These are phyloP conservation scores for Xylaria polymorpha DNA, from an alignment of 2,329 filamentous ascomycete genomes.

Conservation along the genomic window DNA sequence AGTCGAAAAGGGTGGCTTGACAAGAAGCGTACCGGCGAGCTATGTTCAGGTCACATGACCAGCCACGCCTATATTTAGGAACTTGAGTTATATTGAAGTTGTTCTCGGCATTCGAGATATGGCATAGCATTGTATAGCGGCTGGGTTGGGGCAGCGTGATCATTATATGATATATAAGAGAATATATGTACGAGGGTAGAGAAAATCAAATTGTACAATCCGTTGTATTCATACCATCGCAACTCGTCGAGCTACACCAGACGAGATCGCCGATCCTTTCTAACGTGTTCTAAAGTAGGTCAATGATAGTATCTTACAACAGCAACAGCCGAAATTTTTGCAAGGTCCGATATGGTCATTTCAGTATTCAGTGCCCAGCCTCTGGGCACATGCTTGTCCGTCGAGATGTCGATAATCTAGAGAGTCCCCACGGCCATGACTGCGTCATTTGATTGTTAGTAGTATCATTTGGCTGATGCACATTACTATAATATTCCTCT, in stretches of 20 bases:
- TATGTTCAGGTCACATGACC: constrained; percentile 76
- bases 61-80: constrained; percentile 6
- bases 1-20: constrained; percentile 89
- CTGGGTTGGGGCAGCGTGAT: constrained; percentile 14
- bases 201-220: constrained; percentile 25
- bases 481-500: constrained; percentile 16
- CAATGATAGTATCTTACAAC: too few relatives aligned
- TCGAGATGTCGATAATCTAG: too few relatives aligned
- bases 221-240: neutral
- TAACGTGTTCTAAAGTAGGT: too few relatives aligned
- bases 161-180: constrained; percentile 24
- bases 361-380: too few relatives aligned
- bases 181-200: constrained; percentile 22
- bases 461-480: constrained; percentile 11
- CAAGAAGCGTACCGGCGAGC: constrained; percentile 91
- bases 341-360: too few relatives aligned
- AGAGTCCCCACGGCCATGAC: constrained; percentile 7
- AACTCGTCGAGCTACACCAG: neutral
- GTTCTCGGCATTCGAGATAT: constrained; percentile 20
- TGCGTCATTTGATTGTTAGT: constrained; percentile 16
- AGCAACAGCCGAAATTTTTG: too few relatives aligned
- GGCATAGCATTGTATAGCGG: constrained; percentile 36
- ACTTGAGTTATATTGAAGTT: constrained; percentile 13
- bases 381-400: too few relatives aligned
- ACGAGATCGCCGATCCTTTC: neutral